Conservation (phyloP, 108 stramenopile species). For the Skeletonema menzelii region DNA sequence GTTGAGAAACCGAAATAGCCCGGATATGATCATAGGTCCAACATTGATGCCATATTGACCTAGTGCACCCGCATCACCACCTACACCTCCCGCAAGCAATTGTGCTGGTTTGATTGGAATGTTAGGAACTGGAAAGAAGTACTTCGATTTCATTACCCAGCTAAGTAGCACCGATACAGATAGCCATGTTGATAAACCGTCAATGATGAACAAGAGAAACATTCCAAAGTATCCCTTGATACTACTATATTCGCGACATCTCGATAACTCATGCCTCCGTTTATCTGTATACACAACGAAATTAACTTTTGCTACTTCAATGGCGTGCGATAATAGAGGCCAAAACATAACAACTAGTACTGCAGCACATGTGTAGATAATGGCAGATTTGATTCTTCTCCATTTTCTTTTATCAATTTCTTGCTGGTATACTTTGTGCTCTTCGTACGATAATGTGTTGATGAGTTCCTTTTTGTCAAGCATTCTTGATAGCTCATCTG, state of each 20-base stretch:
- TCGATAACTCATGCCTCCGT: conserved; percentile 60
- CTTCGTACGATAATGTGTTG: conserved; percentile 77
- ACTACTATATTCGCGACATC: conserved; percentile 66
- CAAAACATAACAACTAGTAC: conserved; percentile 63
- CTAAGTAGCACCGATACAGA: conserved; percentile 65
- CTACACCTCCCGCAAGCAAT: conserved; percentile 64
- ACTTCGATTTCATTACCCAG: conserved; percentile 77
- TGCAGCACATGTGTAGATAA: conserved; percentile 56
- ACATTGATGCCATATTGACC: conserved; percentile 79
- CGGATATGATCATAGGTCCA: conserved; percentile 83
- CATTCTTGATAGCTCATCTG: conserved; percentile 83
- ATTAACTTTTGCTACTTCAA: conserved; percentile 73
- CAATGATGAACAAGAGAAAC: conserved; percentile 63
- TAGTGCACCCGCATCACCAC: conserved; percentile 50
- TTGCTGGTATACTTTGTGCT: conserved; percentile 68
- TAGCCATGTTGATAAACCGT: conserved; percentile 74
- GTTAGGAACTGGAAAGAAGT: conserved; percentile 78
- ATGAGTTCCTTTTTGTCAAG: conserved; percentile 89
- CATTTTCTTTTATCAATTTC: conserved; percentile 54
- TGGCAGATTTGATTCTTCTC: conserved; percentile 38
- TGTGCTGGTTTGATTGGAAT: conserved; percentile 74
- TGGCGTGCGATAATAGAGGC: conserved; percentile 65
- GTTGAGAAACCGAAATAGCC: conserved; percentile 72
- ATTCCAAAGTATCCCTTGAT: conserved; percentile 60
- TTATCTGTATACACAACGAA: conserved; percentile 79